These are phyloP conservation scores for Neurospora discreta DNA, from an alignment of 495 filamentous ascomycete genomes.

Conservation along the genomic window DNA sequence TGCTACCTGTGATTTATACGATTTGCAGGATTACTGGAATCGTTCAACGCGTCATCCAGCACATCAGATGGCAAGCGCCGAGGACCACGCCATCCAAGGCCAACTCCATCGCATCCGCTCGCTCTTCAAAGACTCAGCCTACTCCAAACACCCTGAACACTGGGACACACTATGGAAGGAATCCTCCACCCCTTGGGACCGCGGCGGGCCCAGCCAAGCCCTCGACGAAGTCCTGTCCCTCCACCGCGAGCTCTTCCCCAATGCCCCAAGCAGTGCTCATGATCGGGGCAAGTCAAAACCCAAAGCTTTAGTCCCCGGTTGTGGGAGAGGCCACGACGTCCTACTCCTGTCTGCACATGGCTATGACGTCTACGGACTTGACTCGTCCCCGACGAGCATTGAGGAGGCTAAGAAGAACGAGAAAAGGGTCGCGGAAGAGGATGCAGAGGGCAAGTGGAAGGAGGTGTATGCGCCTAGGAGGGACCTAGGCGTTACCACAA, in stretches of 20 bases:
- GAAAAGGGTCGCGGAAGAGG: conserved; percentile 10
- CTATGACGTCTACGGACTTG: conserved; percentile 64
- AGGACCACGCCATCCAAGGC: not conserved
- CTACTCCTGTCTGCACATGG: conserved; percentile 58
- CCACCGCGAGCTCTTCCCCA: conserved; percentile 32
- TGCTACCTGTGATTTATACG: too few relatives aligned
- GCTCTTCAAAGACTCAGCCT: conserved; percentile 10
- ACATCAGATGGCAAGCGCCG: not conserved
- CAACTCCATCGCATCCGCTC: conserved; percentile 8
- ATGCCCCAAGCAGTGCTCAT: conserved; percentile 13
- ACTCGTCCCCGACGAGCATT: conserved; percentile 48
- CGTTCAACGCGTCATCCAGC: not conserved
- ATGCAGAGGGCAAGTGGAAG: conserved; percentile 3
- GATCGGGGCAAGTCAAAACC: conserved; percentile 22
- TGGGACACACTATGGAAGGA: conserved; percentile 61
- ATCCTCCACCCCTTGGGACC: conserved; percentile 58
- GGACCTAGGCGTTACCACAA: conserved; percentile 29
- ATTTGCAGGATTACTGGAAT: too few relatives aligned
- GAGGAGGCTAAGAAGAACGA: conserved; percentile 40
- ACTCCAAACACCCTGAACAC: conserved; percentile 26
- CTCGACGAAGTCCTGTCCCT: conserved; percentile 48
- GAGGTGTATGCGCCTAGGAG: conserved; percentile 32
- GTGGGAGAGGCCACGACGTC: conserved; percentile 67
- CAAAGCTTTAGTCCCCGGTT: conserved; percentile 57
- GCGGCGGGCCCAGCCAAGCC: conserved; percentile 52